These are phyloP conservation scores for Artomyces pyxidatus DNA, from an alignment of 768 basidiomycete genomes.

Conservation along the genomic window DNA sequence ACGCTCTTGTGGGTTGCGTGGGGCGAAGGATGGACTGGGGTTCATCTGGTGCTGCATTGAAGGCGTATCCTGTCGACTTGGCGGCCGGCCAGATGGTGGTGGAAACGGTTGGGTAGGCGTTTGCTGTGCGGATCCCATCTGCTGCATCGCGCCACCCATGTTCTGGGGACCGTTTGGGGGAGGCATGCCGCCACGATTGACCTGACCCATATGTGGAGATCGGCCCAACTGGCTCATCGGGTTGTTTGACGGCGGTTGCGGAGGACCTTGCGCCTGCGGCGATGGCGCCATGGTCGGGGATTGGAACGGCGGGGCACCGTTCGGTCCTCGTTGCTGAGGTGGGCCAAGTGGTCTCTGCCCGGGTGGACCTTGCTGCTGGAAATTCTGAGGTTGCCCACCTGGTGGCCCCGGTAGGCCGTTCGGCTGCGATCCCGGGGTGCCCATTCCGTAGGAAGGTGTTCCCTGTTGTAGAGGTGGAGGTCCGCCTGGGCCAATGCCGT, in stretches of 20 bases:
- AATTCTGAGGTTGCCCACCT: constrained; percentile 4
- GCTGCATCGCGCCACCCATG: constrained; percentile 31
- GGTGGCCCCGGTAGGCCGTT: constrained; percentile 18
- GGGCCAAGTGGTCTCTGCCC: constrained; percentile 25
- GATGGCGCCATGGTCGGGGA: constrained; percentile 61
- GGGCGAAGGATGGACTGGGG: constrained; percentile 50
- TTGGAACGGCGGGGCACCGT: constrained; percentile 43
- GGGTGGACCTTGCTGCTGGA: constrained; percentile 10
- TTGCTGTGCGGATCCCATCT: constrained; percentile 26
- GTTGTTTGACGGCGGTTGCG: constrained; percentile 24
- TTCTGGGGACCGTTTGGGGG: constrained; percentile 37
- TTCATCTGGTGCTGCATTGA: constrained; percentile 26
- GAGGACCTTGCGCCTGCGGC: constrained; percentile 37
- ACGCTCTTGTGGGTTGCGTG: constrained; percentile 22
- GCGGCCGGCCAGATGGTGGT: constrained; percentile 39
- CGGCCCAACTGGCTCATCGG: constrained; percentile 44
- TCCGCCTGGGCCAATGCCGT: constrained; percentile 23
- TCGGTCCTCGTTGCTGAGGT: constrained; percentile 36
- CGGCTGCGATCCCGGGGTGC: constrained; percentile 19
- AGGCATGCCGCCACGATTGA: constrained; percentile 36
- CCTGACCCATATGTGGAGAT: constrained; percentile 39
- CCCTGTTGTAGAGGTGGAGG: constrained; percentile 12
- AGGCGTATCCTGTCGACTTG: constrained; percentile 47
- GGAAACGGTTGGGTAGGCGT: constrained; percentile 36
- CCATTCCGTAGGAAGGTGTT: constrained; percentile 5